Evolutionary conservation across 768 basidiomycete species (phyloP), one percentile per base, ranked within the genome.

Genomic region (Auriculariales sp.): DNA sequence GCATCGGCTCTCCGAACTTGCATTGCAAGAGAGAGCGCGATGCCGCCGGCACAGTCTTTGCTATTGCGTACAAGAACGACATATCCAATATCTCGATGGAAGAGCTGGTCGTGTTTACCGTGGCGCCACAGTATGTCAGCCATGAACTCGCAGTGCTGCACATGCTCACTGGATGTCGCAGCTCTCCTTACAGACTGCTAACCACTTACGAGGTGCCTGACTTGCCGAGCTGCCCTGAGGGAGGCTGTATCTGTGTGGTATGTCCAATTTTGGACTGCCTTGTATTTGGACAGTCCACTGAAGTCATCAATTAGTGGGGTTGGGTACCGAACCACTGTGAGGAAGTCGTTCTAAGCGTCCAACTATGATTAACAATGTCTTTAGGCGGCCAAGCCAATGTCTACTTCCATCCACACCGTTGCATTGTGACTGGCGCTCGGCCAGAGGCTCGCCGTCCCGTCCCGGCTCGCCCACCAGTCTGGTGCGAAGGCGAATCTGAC

Each of bases 101-200:
- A 28, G 45, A 51, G 29, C 30, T 51, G n/a, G 44, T 46, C 15
- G 44, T 46, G n/a, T 51, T 51, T 25, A 51, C 50, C 17, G 50
- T 51, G n/a, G 17, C 24, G 35, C 31, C 44, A 28, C 32, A 51
- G 50, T 51, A 19, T 29, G 50, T 29, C 10, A n/a, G n/a, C 12
- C 17, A 7, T 28, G 24, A 9, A 12, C 30, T 22, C 17, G 4
- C 45, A 14, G 28, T 44, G n/a, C 22, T 22, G 15, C 15, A 30
- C 6, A 10, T 19, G 4, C 27, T 19, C 50, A 25, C 28, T 14
- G 28, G 22, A n/a, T 46, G 12, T 3, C 29, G 14, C 31, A 53
- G 50, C 45, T 51, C 52, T 3, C 52, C 52, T n/a, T 53, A 22
- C 32, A 53, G 51, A 50, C 29, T 22, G n/a, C 32, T 52, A 29